A percentile compares a stretch with the other conserved stretches of the same genome.
Evolutionary conservation across 108 stramenopile genomes (phyloP).

Genomic region (Stephanodiscus minutulus): DNA sequence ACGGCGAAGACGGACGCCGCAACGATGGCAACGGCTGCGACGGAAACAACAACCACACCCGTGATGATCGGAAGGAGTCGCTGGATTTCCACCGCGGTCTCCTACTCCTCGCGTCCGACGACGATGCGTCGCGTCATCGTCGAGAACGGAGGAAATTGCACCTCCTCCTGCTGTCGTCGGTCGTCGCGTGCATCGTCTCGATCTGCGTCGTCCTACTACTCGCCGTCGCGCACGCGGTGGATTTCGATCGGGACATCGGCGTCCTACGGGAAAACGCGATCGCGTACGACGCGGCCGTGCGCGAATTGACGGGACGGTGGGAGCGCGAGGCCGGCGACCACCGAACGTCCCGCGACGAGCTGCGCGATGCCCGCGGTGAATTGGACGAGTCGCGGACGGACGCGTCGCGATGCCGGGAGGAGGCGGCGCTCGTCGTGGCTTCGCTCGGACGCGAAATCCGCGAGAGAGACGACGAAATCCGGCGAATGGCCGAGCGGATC

Average conservation of each 20-base stretch:
- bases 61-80: too few relatives aligned
- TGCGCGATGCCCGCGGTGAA: not conserved
- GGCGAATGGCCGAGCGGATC: slow-evolving; percentile 34
- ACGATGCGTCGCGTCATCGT: too few relatives aligned
- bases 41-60: too few relatives aligned
- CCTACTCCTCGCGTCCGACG: too few relatives aligned
- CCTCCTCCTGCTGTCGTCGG: too few relatives aligned
- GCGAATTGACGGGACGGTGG: not conserved
- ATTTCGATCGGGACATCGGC: not conserved
- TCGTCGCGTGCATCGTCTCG: too few relatives aligned
- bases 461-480: slow-evolving; percentile 11
- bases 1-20: too few relatives aligned
- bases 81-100: too few relatives aligned
- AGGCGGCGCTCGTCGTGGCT: slow-evolving; percentile 1
- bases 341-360: not conserved
- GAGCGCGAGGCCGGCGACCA: not conserved
- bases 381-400: slow-evolving; percentile 17
- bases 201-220: not conserved
- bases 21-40: too few relatives aligned
- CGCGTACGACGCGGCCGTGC: not conserved
- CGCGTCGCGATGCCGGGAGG: not conserved
- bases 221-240: not conserved
- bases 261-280: not conserved
- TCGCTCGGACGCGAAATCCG: slow-evolving; percentile 12
- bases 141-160: too few relatives aligned